Conservation (phyloP, 2,329 filamentous ascomycete species). For the Pseudocercospora fijiensis region DNA sequence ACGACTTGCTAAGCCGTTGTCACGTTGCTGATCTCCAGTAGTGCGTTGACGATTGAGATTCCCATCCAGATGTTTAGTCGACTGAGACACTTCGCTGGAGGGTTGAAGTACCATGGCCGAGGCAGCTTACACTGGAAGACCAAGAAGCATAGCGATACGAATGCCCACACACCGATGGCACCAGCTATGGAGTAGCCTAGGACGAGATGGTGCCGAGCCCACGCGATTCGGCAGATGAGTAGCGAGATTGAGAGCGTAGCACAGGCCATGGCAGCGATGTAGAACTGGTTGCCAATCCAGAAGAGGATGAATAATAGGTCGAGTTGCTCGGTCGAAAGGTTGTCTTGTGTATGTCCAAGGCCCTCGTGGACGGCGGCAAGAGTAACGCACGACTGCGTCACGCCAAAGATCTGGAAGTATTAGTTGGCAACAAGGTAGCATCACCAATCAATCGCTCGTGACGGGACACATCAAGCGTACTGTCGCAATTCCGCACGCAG, state of each 20-base stretch:
- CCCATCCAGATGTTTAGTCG: conserved; percentile 25
- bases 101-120: conserved; percentile 26
- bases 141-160: conserved; percentile 19
- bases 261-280: conserved; percentile 21
- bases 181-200: conserved; percentile 24
- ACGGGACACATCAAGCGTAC: too few relatives aligned
- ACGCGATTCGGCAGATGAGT: conserved; percentile 32
- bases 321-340: conserved; percentile 6
- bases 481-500: conserved; percentile 30
- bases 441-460: too few relatives aligned
- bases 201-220: conserved; percentile 20
- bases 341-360: conserved; percentile 22
- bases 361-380: conserved; percentile 28
- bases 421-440: neutral
- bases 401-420: conserved; percentile 18
- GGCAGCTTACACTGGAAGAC: conserved; percentile 31
- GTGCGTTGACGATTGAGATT: conserved; percentile 19
- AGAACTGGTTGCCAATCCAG: conserved; percentile 26
- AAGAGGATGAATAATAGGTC: conserved; percentile 18
- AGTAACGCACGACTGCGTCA: conserved; percentile 22
- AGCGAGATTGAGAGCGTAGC: conserved; percentile 31
- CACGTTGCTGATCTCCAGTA: conserved; percentile 29
- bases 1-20: conserved; percentile 28
- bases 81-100: conserved; percentile 21
- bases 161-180: conserved; percentile 21